These are phyloP conservation scores for Metschnikowia chrysomelidarum DNA, from an alignment of 805 yeast genomes.

Conservation along the genomic window DNA sequence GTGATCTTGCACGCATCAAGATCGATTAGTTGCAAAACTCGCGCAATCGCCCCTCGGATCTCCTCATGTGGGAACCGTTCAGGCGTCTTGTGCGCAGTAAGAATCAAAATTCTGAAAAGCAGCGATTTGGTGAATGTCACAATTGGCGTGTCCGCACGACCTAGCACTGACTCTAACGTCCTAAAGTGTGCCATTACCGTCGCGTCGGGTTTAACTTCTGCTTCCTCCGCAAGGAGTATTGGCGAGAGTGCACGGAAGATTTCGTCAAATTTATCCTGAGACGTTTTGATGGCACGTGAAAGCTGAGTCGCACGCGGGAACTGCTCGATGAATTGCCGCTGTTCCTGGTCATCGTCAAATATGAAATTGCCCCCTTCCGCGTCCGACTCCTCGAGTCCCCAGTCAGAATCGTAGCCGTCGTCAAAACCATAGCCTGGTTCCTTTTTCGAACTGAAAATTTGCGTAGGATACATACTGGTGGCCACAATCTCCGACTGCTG, in stretches of 20 bases:
- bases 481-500: not conserved
- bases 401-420: constrained; percentile 30
- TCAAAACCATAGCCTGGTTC: not conserved
- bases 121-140: constrained; percentile 30
- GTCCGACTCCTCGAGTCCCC: constrained; percentile 39
- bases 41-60: constrained; percentile 20
- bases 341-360: constrained; percentile 32
- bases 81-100: constrained; percentile 29
- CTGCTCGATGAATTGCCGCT: constrained; percentile 22
- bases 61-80: constrained; percentile 18
- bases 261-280: constrained; percentile 20
- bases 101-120: constrained; percentile 30
- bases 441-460: not conserved
- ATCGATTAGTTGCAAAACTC: constrained; percentile 19
- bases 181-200: constrained; percentile 18
- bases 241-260: constrained; percentile 18
- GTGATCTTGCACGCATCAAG: constrained; percentile 16
- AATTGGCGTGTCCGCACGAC: constrained; percentile 25
- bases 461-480: not conserved
- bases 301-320: constrained; percentile 28
- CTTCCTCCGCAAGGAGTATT: constrained; percentile 12
- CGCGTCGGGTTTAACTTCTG: constrained; percentile 11
- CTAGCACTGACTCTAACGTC: constrained; percentile 17
- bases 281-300: constrained; percentile 16
- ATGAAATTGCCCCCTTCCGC: constrained; percentile 35